Evolutionary conservation across 768 basidiomycete species (phyloP).

Genomic region (Harrya chromipes): DNA sequence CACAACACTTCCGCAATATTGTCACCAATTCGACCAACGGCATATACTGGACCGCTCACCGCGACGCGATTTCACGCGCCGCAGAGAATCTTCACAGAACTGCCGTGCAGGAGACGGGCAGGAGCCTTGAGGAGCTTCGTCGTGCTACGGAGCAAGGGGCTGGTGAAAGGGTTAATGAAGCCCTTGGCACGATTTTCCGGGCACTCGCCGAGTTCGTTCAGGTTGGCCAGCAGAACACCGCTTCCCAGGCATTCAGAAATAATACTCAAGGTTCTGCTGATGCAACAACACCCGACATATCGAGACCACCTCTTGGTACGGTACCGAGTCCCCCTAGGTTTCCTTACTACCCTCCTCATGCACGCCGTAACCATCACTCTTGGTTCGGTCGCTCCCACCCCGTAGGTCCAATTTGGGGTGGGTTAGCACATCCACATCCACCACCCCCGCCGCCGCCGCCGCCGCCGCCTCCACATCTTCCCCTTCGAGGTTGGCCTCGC

Average conservation of each 20-base stretch:
- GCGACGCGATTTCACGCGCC: slow-evolving; percentile 55
- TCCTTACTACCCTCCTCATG: slow-evolving; percentile 14
- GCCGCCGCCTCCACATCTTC: not conserved
- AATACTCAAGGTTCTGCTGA: not conserved
- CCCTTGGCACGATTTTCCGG: slow-evolving; percentile 56
- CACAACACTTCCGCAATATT: slow-evolving; percentile 64
- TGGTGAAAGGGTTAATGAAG: slow-evolving; percentile 57
- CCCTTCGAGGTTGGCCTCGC: slow-evolving; percentile 23
- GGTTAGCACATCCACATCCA: slow-evolving; percentile 17
- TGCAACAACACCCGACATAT: slow-evolving; percentile 2
- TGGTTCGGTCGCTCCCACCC: slow-evolving; percentile 22
- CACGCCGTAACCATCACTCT: slow-evolving; percentile 22
- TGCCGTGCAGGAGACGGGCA: slow-evolving; percentile 36
- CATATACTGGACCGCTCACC: slow-evolving; percentile 66
- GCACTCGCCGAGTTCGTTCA: slow-evolving; percentile 41
- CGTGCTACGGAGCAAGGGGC: slow-evolving; percentile 62
- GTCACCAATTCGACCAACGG: slow-evolving; percentile 59
- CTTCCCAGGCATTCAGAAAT: slow-evolving; percentile 3
- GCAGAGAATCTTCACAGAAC: slow-evolving; percentile 52
- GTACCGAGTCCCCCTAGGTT: slow-evolving; percentile 15
- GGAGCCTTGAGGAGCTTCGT: slow-evolving; percentile 44
- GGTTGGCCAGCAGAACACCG: slow-evolving; percentile 11
- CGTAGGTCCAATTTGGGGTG: slow-evolving; percentile 16
- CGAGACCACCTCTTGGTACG: slow-evolving; percentile 5
- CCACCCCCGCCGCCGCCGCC: slow-evolving; percentile 21